Conservation (phyloP, 2,329 filamentous ascomycete species). For the Periconia digitata region DNA sequence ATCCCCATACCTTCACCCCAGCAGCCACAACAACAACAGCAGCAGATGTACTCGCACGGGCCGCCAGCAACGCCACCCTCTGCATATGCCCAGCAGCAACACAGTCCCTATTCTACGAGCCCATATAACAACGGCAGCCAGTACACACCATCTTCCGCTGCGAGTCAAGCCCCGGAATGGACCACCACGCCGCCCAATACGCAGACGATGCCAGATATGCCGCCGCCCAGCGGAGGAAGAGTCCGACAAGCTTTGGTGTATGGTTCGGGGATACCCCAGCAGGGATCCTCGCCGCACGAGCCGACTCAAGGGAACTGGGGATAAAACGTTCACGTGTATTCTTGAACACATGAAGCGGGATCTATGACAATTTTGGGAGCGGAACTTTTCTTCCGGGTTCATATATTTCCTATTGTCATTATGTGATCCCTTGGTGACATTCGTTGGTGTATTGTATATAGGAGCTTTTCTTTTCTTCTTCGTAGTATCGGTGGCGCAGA, state of each 20-base stretch:
- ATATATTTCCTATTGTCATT: no score
- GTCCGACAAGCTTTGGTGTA: conserved; percentile 35
- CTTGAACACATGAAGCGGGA: no score
- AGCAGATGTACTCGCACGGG: conserved; percentile 21
- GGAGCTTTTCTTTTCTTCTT: no score
- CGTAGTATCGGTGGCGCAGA: no score
- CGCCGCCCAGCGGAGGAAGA: conserved; percentile 33
- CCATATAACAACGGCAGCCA: conserved; percentile 18
- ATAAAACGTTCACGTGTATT: no score
- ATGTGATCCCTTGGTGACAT: no score
- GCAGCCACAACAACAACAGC: conserved; percentile 21
- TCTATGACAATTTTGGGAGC: no score
- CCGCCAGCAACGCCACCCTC: conserved; percentile 34
- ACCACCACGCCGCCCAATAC: conserved; percentile 26
- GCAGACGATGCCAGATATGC: conserved; percentile 34
- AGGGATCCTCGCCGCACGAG: background rate
- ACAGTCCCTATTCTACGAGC: conserved; percentile 31
- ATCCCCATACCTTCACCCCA: conserved; percentile 24
- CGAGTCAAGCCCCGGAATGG: conserved; percentile 12
- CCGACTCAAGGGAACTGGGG: conserved; percentile 2
- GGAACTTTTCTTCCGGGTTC: no score
- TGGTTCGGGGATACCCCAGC: conserved; percentile 22
- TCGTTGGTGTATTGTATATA: no score
- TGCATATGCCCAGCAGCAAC: conserved; percentile 25
- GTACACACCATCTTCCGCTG: background rate